These are phyloP conservation scores for Chlorella variabilis DNA, from an alignment of 163 green algal genomes.

Conservation along the genomic window DNA sequence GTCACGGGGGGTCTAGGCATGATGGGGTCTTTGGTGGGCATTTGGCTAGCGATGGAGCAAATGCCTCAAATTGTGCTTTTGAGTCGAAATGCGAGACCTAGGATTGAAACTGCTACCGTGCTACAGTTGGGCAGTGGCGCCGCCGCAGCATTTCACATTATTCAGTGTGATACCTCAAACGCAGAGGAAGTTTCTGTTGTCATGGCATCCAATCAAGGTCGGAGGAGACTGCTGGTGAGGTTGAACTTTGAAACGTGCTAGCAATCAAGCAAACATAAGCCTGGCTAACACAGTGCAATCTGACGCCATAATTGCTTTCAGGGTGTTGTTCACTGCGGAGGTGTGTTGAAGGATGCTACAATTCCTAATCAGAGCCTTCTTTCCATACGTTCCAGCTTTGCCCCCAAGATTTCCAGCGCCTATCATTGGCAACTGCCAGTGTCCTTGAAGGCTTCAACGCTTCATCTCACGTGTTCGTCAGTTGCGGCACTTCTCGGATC, in stretches of 20 bases:
- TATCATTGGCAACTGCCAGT: conserved; percentile 1
- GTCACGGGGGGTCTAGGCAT: background rate
- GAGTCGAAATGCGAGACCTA: conserved; percentile 1
- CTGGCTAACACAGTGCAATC: too few relatives aligned
- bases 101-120: background rate
- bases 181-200: background rate
- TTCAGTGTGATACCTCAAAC: background rate
- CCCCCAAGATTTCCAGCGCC: conserved; percentile 65
- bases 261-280: too few relatives aligned
- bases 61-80: background rate
- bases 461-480: conserved; percentile 53
- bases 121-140: background rate
- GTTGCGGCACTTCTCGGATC: conserved; percentile 48
- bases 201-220: background rate
- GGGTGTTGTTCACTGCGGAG: conserved; percentile 54
- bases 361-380: conserved; percentile 44
- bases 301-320: too few relatives aligned
- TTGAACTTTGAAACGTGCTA: too few relatives aligned
- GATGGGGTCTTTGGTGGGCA: background rate
- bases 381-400: conserved; percentile 50
- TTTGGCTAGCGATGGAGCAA: background rate
- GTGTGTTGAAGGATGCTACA: conserved; percentile 59
- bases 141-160: background rate
- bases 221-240: too few relatives aligned
- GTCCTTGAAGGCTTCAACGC: conserved; percentile 24